Evolutionary conservation across 176 grass and related monocot species (phyloP).

Genomic region (Eremochloa ophiuroides): DNA sequence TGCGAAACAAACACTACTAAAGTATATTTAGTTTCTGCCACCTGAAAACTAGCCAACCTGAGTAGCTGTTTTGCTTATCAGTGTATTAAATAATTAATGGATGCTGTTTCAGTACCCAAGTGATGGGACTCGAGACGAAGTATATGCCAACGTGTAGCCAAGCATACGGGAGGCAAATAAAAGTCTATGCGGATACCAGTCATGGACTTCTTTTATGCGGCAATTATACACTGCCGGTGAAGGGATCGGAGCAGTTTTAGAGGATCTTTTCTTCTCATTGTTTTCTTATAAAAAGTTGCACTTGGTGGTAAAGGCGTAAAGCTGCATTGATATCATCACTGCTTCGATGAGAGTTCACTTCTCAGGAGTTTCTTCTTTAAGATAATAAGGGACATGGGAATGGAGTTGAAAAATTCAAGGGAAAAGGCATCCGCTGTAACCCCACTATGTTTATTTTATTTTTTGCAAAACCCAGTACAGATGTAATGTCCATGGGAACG

Average conservation of each 20-base stretch:
- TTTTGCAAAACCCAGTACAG: too few species aligned
- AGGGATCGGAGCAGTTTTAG: neutral
- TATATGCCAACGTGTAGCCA: neutral
- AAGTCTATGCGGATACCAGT: neutral
- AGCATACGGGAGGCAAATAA: neutral
- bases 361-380: neutral
- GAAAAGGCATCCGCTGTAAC: too few species aligned
- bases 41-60: neutral
- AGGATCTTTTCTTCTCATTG: neutral
- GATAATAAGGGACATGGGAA: neutral
- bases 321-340: neutral
- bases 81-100: neutral
- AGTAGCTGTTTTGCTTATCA: neutral
- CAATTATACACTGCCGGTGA: neutral
- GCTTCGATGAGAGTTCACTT: neutral
- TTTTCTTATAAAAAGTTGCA: neutral
- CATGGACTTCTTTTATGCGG: neutral
- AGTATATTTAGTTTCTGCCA: neutral
- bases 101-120: neutral
- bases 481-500: neutral
- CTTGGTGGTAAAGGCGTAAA: neutral
- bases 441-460: too few species aligned
- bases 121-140: neutral
- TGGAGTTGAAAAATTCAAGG: neutral
- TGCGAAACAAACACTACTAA: neutral